Base-by-base conservation (phyloP, 2,329 filamentous ascomycete species). In the Talaromyces sp. region DNA sequence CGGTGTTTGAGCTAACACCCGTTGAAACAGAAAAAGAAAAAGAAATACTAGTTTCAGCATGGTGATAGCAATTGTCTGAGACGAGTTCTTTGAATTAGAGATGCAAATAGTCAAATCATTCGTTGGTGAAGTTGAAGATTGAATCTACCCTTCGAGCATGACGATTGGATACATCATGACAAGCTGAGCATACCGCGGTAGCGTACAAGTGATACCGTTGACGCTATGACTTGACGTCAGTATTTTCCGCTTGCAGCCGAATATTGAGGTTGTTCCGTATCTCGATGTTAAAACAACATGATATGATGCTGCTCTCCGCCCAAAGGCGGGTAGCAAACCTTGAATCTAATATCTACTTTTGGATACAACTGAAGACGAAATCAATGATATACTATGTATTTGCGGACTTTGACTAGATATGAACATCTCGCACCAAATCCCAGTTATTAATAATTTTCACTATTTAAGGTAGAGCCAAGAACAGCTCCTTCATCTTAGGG, bases 401-500 rank as follows among this genome's bases (percentile, higher is more conserved):
- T 5, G 3, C 32, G 32, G 32, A 35, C 11, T 35, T 35, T 14
- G 12, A 14, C 11, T 35, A 17, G 12, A 14, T 35, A 35, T 32
- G 21, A 24, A 46, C 43, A 21, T 9, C 12, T 50, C 35, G 35
- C 35, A n/a, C 32, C 35, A 38, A n/a, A 7, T n/a, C 17, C 6
- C 35, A 38, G 7, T 4, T 38, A 8, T 17, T 7, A 35, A 38
- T 38, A n/a, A 6, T 8, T 38, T 38, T n/a, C 35, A 38, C 17
- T 7, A n/a, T 48, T 14, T 57, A 60, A 35, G 59, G 59, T 12
- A 60, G 50, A 57, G n/a, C 26, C 9, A 74, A 46, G 54, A 70
- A 72, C 32, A 72, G 53, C 29, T 70, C 59, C 65, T 67, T 66
- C 63, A 74, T 55, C 60, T 71, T 69, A 9, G 65, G 64, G 56